These are phyloP conservation scores for Syzygium oleosum DNA, from an alignment of 345 rosid genomes.

Conservation along the genomic window DNA sequence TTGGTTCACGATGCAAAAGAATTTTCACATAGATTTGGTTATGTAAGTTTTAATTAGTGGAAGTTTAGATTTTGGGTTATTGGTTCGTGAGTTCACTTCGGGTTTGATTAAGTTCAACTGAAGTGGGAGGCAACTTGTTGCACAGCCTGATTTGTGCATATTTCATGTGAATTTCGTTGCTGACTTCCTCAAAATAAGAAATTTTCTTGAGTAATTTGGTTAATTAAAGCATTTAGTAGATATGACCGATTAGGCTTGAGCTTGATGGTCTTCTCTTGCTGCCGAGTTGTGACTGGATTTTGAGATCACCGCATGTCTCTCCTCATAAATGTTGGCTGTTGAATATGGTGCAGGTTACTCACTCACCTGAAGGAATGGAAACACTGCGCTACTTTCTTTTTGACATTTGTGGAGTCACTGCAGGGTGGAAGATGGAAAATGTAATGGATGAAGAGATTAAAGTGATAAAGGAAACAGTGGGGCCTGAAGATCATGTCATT, in stretches of 20 bases:
- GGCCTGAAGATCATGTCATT: slow-evolving; percentile 77
- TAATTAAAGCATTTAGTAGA: background rate
- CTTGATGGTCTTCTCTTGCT: background rate
- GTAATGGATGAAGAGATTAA: slow-evolving; percentile 85
- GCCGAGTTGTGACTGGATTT: background rate
- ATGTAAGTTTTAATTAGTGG: background rate
- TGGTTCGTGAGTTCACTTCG: background rate
- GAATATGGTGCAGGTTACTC: slow-evolving; percentile 58
- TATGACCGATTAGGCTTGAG: background rate
- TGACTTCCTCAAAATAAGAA: background rate
- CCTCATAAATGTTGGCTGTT: background rate
- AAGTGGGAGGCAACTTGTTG: background rate
- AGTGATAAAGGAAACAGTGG: slow-evolving; percentile 54
- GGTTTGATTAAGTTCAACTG: background rate
- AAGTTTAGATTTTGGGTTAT: background rate
- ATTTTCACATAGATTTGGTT: background rate
- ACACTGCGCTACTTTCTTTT: slow-evolving; percentile 67
- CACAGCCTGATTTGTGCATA: background rate
- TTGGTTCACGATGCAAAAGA: background rate
- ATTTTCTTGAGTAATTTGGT: background rate
- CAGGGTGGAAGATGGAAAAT: slow-evolving; percentile 92
- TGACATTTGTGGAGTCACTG: slow-evolving; percentile 61
- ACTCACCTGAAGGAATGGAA: slow-evolving; percentile 94
- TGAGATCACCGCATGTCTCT: background rate
- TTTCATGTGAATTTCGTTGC: background rate